Evolutionary conservation across 2,329 filamentous ascomycete genomes (phyloP).

Genomic region (Botryotinia convoluta): DNA sequence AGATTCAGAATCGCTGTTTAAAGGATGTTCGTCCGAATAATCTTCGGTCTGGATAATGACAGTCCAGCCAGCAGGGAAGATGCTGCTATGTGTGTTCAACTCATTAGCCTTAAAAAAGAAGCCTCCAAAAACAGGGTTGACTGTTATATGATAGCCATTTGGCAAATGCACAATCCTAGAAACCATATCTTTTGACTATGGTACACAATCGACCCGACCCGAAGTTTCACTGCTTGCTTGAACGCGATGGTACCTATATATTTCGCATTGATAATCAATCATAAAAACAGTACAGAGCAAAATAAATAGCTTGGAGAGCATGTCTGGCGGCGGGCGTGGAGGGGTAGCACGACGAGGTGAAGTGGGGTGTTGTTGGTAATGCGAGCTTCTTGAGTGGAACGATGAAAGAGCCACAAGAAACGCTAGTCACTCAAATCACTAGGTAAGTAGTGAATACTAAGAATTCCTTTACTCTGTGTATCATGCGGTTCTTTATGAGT

Average conservation of each 20-base stretch:
- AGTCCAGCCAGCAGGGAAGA: slow-evolving; percentile 86
- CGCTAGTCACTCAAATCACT: background rate
- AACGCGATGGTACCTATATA: background rate
- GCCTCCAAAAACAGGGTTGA: slow-evolving; percentile 86
- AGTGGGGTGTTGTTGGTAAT: slow-evolving; percentile 8
- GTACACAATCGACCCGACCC: background rate
- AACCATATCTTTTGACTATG: slow-evolving; percentile 27
- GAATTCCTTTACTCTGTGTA: background rate
- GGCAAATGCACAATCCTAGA: slow-evolving; percentile 64
- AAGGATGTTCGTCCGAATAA: slow-evolving; percentile 35
- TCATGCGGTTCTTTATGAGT: background rate
- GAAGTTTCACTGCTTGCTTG: background rate
- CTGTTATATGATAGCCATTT: slow-evolving; percentile 80
- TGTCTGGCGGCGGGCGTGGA: background rate
- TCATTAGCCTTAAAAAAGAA: slow-evolving; percentile 85
- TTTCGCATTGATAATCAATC: background rate
- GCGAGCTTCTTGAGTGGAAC: slow-evolving; percentile 1
- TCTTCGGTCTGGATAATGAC: slow-evolving; percentile 74
- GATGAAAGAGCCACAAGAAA: background rate
- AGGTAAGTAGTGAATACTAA: background rate
- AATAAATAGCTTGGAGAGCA: background rate
- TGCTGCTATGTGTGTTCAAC: slow-evolving; percentile 62
- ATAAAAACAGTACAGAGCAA: background rate
- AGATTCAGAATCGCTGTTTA: slow-evolving; percentile 31
- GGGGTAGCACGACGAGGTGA: background rate